Percentiles rank a stretch among this genome's conserved stretches.
These are phyloP conservation scores for Hortiboletus flavorubellus DNA, from an alignment of 768 basidiomycete genomes.

Conservation along the genomic window DNA sequence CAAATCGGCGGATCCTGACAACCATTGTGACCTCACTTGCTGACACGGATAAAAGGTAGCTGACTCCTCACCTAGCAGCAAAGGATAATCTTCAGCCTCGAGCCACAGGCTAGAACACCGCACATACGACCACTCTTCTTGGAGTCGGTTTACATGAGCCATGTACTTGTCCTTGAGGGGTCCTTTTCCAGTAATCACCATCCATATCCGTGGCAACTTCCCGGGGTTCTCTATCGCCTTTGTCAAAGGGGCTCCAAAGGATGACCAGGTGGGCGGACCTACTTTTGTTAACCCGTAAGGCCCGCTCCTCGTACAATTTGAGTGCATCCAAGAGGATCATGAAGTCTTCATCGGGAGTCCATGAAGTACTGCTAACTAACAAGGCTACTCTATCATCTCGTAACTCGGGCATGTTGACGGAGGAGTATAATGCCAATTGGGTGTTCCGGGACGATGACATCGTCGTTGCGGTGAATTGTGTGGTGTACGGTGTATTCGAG, in stretches of 20 bases:
- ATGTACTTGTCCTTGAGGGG: constrained; percentile 75
- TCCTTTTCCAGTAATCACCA: constrained; percentile 90
- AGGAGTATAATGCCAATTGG: constrained; percentile 17
- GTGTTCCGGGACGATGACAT: constrained; percentile 22
- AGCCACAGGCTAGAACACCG: constrained; percentile 84
- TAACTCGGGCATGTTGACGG: constrained; percentile 41
- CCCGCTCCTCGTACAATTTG: constrained; percentile 60
- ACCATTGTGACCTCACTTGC: background rate
- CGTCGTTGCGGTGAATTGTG: constrained; percentile 52
- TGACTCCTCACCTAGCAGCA: constrained; percentile 61
- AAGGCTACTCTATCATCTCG: constrained; percentile 79
- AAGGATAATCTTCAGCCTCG: constrained; percentile 85
- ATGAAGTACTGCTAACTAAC: constrained; percentile 88
- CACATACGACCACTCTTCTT: constrained; percentile 70
- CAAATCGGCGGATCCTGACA: constrained; percentile 80
- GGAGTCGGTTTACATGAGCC: constrained; percentile 54
- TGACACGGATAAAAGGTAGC: background rate
- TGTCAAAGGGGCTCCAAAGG: background rate
- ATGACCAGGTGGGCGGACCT: background rate
- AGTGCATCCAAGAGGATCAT: constrained; percentile 77
- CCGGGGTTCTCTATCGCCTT: constrained; percentile 15
- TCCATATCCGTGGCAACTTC: constrained; percentile 69
- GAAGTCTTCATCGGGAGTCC: constrained; percentile 98
- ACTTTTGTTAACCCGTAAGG: constrained; percentile 32
- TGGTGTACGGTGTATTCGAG: constrained; percentile 52